Conservation (phyloP, 768 basidiomycete species). For the Hygrophorus russula region DNA sequence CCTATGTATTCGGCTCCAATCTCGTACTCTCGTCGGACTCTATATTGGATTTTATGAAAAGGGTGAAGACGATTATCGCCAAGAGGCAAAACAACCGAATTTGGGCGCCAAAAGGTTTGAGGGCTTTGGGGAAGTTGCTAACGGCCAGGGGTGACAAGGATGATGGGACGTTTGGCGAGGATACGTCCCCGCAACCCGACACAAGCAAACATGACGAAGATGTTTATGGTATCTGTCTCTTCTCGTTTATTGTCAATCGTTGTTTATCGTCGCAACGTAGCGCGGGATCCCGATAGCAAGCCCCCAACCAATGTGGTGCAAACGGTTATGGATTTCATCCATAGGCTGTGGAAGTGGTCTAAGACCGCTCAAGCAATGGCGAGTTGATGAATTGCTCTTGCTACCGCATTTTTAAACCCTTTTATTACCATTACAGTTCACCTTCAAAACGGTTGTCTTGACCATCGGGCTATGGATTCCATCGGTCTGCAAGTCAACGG, state of each 20-base stretch:
- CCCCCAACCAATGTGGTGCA: constrained; percentile 29
- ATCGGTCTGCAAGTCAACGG: constrained; percentile 26
- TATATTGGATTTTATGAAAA: constrained; percentile 19
- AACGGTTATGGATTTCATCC: constrained; percentile 22
- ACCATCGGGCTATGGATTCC: constrained; percentile 44
- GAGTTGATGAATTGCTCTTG: constrained; percentile 15
- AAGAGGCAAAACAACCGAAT: constrained; percentile 24
- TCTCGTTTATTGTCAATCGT: not conserved
- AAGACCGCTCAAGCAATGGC: constrained; percentile 27
- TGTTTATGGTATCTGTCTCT: not conserved
- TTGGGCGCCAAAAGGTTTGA: constrained; percentile 33
- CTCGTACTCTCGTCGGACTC: constrained; percentile 29
- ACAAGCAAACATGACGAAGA: constrained; percentile 1
- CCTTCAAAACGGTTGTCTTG: constrained; percentile 37
- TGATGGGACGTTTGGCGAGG: constrained; percentile 11
- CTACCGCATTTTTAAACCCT: not conserved
- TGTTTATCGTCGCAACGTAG: not conserved
- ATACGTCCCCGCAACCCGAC: constrained; percentile 10
- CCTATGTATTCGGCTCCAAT: constrained; percentile 33
- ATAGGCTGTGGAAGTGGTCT: constrained; percentile 33
- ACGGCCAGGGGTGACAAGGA: constrained; percentile 8
- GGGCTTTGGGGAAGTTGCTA: constrained; percentile 24
- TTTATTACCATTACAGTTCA: constrained; percentile 29
- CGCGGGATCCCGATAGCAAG: constrained; percentile 32
- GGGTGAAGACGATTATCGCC: constrained; percentile 22